Evolutionary conservation across 2,329 filamentous ascomycete genomes (phyloP).

Genomic region (Cytospora piceicola): DNA sequence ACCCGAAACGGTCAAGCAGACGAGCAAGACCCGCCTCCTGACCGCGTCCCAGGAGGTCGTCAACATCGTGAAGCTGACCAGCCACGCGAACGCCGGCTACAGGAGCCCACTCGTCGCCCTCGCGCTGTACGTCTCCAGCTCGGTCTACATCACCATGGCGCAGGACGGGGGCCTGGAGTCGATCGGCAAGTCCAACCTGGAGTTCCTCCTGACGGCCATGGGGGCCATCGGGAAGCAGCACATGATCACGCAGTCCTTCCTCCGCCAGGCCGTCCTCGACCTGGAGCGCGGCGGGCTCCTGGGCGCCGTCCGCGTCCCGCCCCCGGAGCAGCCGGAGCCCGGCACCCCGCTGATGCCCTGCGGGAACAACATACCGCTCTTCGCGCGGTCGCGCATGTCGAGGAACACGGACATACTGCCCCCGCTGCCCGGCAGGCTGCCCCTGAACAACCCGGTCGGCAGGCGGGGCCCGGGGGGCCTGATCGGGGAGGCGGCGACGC

Average conservation of each 20-base stretch:
- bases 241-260: slow-evolving; percentile 77
- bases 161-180: slow-evolving; percentile 65
- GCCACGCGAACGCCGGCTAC: slow-evolving; percentile 67
- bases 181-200: slow-evolving; percentile 55
- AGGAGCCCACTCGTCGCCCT: slow-evolving; percentile 80
- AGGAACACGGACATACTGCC: slow-evolving; percentile 46
- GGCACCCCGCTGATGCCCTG: slow-evolving; percentile 38
- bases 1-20: slow-evolving; percentile 64
- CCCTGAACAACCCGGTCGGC: slow-evolving; percentile 42
- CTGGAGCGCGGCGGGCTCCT: slow-evolving; percentile 53
- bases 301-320: slow-evolving; percentile 22
- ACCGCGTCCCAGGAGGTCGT: slow-evolving; percentile 84
- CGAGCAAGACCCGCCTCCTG: slow-evolving; percentile 73
- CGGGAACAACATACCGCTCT: slow-evolving; percentile 48
- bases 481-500: background rate
- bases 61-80: slow-evolving; percentile 78
- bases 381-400: slow-evolving; percentile 51
- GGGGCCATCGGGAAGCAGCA: slow-evolving; percentile 74
- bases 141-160: slow-evolving; percentile 81
- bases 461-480: slow-evolving; percentile 10
- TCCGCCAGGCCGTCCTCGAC: slow-evolving; percentile 85
- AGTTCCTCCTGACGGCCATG: slow-evolving; percentile 80
- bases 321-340: slow-evolving; percentile 28
- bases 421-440: slow-evolving; percentile 50
- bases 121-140: slow-evolving; percentile 81